A percentile compares a stretch with the other conserved stretches of the same genome.
Conservation (phyloP, 1,284 basidiomycete genomes). For the Trichosporon asahii region DNA sequence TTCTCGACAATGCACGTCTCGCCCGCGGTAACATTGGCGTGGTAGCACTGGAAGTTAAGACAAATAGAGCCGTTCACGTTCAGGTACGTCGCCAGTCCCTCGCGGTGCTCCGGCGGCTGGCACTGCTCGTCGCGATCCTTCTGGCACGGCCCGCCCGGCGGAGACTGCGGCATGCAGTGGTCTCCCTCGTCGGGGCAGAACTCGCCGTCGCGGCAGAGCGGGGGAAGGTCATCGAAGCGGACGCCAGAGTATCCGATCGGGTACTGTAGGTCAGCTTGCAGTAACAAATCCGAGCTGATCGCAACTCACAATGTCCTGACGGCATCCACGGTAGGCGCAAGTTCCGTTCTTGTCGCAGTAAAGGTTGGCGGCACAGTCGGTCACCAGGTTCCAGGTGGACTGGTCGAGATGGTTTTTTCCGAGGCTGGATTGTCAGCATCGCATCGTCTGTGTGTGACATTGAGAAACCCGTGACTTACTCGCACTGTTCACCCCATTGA, state of each 20-base stretch:
- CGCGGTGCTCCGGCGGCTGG: constrained; percentile 61
- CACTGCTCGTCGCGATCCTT: constrained; percentile 85
- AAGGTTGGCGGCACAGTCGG: constrained; percentile 67
- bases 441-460: neutral
- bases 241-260: constrained; percentile 50
- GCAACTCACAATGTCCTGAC: constrained; percentile 62
- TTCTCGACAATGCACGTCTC: constrained; percentile 70
- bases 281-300: too few species aligned
- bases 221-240: constrained; percentile 56
- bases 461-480: constrained; percentile 11
- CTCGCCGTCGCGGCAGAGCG: constrained; percentile 59
- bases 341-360: constrained; percentile 62
- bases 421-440: constrained; percentile 26
- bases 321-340: constrained; percentile 66
- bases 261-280: constrained; percentile 35
- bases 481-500: constrained; percentile 12
- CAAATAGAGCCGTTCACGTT: constrained; percentile 80
- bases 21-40: constrained; percentile 67
- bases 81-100: constrained; percentile 63
- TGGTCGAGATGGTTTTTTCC: constrained; percentile 63
- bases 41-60: constrained; percentile 74
- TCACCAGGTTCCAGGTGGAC: constrained; percentile 70
- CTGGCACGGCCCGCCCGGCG: constrained; percentile 69
- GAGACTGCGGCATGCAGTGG: constrained; percentile 61
- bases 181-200: constrained; percentile 79